A percentile compares a stretch with the other conserved stretches of the same genome.
phyloP scores from a whole-genome alignment of 129 eudicot genomes.

The Smallanthus sonchifolius region DNA sequence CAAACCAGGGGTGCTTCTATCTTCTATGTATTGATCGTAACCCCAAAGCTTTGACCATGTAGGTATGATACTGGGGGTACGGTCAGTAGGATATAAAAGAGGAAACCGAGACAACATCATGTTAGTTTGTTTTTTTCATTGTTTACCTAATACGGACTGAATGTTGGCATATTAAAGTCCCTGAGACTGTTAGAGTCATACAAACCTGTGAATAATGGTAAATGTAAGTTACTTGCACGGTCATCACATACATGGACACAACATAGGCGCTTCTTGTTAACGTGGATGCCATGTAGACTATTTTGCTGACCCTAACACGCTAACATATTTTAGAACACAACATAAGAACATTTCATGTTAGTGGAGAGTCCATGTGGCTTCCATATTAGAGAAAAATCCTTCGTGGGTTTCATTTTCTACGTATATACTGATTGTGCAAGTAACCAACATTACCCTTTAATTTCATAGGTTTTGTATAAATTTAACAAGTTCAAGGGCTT shows the following conservation, averaged over 20 bases:
- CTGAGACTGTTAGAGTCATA: background rate
- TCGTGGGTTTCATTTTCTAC: background rate
- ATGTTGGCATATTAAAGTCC: background rate
- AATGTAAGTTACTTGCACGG: background rate
- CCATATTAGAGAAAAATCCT: background rate
- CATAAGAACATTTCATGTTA: background rate
- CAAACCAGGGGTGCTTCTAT: conserved; percentile 9
- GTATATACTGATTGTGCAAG: background rate
- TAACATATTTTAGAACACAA: background rate
- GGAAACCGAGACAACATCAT: background rate
- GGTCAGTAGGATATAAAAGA: background rate
- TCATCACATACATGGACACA: background rate
- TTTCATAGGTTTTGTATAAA: background rate
- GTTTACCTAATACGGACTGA: conserved; percentile 6
- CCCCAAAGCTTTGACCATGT: background rate
- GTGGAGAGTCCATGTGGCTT: background rate
- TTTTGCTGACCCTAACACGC: background rate
- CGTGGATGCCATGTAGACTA: background rate
- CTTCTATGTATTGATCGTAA: conserved; percentile 1
- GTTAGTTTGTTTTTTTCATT: background rate
- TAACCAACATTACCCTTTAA: background rate
- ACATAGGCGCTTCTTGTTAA: background rate
- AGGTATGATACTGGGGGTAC: background rate
- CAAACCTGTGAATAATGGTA: background rate
- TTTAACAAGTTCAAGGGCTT: background rate